A percentile compares a stretch with the other conserved stretches of the same genome.
These are phyloP conservation scores for Malus hybrid DNA, from an alignment of 331 rosid species.

Conservation along the genomic window DNA sequence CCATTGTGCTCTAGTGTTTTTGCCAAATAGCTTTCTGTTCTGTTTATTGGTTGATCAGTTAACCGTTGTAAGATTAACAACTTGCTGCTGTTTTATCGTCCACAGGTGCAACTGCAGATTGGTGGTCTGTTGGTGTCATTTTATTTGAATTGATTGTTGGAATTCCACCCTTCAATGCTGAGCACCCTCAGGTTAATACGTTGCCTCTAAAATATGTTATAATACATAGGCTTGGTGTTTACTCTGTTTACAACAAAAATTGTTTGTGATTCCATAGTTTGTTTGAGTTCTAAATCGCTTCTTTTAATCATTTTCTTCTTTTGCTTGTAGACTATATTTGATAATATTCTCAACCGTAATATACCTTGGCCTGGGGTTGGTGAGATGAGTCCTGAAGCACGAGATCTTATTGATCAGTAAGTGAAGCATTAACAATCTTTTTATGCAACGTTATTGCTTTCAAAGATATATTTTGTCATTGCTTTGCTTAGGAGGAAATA, in stretches of 20 bases:
- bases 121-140: slow-evolving; percentile 99
- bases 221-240: background rate
- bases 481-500: background rate
- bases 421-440: background rate
- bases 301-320: background rate
- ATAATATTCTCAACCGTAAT: slow-evolving; percentile 87
- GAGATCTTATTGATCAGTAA: slow-evolving; percentile 87
- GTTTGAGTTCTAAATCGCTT: background rate
- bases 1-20: background rate
- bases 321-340: slow-evolving; percentile 74
- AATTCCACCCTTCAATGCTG: slow-evolving; percentile 97
- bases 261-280: background rate
- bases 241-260: background rate
- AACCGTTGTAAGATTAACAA: slow-evolving; percentile 10
- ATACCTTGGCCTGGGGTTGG: slow-evolving; percentile 92
- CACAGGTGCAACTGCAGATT: slow-evolving; percentile 89
- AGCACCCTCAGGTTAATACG: slow-evolving; percentile 85
- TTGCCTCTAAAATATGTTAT: slow-evolving; percentile 6
- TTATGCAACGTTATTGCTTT: background rate
- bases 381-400: slow-evolving; percentile 88
- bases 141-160: slow-evolving; percentile 97
- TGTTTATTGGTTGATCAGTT: background rate
- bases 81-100: background rate
- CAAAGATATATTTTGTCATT: background rate
- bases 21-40: background rate